A percentile compares a stretch with the other conserved stretches of the same genome.
Conservation (phyloP, 2,329 filamentous ascomycete species). For the Pyrenophora tritici-repentis region DNA sequence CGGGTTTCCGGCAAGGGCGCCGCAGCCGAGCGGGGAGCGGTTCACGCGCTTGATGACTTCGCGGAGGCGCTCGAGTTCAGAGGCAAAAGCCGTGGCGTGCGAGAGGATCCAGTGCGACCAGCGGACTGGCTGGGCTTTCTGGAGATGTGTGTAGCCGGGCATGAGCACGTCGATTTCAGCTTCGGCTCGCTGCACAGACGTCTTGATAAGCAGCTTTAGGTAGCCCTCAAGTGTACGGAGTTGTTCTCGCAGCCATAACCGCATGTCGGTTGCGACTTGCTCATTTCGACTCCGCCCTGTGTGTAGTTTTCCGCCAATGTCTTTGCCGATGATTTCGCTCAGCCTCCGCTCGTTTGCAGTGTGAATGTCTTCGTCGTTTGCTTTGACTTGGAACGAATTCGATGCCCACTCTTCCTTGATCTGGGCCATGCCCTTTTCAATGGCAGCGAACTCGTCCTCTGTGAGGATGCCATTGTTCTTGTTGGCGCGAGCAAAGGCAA, state of each 20-base stretch:
- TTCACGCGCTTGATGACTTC: slow-evolving; percentile 78
- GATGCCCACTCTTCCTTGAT: slow-evolving; percentile 58
- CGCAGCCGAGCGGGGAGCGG: slow-evolving; percentile 70
- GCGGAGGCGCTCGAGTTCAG: slow-evolving; percentile 76
- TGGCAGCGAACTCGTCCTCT: slow-evolving; percentile 71
- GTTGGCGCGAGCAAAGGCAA: slow-evolving; percentile 83
- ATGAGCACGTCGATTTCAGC: slow-evolving; percentile 76
- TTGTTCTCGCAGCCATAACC: slow-evolving; percentile 81
- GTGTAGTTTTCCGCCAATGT: slow-evolving; percentile 85
- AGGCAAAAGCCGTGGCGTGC: slow-evolving; percentile 71
- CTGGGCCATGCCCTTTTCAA: slow-evolving; percentile 71
- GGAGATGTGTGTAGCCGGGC: slow-evolving; percentile 87
- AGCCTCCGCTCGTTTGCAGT: slow-evolving; percentile 59
- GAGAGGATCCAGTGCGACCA: slow-evolving; percentile 84
- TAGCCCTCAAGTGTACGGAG: slow-evolving; percentile 71
- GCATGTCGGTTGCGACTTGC: slow-evolving; percentile 88
- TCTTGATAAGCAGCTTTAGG: slow-evolving; percentile 71
- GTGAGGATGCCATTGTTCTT: slow-evolving; percentile 74
- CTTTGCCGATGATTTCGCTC: slow-evolving; percentile 84
- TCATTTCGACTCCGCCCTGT: slow-evolving; percentile 87
- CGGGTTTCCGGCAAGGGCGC: slow-evolving; percentile 79
- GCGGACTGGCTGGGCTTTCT: slow-evolving; percentile 78
- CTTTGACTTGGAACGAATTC: slow-evolving; percentile 53
- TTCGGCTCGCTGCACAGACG: slow-evolving; percentile 72
- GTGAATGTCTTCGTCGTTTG: slow-evolving; percentile 60